Base-by-base conservation (phyloP, 768 basidiomycete species). In the Lactarius vividus region DNA sequence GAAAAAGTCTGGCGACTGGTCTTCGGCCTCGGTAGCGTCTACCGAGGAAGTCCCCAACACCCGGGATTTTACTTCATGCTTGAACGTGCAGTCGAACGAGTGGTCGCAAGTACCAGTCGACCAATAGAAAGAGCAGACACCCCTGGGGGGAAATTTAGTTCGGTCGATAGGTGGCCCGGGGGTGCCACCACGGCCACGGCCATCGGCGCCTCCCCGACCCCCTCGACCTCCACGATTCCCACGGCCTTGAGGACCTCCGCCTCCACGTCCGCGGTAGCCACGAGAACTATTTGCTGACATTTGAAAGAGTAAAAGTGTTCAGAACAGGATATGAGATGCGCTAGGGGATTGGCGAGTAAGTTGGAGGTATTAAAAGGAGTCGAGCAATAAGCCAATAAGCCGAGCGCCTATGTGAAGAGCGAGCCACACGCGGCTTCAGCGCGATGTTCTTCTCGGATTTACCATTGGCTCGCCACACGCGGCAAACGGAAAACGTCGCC, bases 111-210 rank as follows among this genome's bases (percentile, higher is more conserved):
- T 57, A 46, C 76, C 76, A 40, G 68, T 67, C 1, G 71, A 64
- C 74, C 74, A 77, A 67, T 59, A 77, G 39, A 72, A 73, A 11
- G 62, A 49, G 64, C 76, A 77, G 3, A 71, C 52, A 20, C 72
- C 72, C 20, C 64, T 64, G 1, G 75, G 75, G 1, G 75, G 75
- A 18, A 64, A 55, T 46, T 35, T 16, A 18, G 52, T 16, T 31
- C 35, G 52, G 26, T 65, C 69, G 23, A 52, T 39, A 35, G 63
- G 52, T 20, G 59, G 59, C 16, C n/a, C n/a, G n/a, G n/a, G n/a
- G n/a, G 40, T 15, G 28, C 35, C 62, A 29, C 66, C 64, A 39
- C 56, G 29, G 4, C 67, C 67, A 40, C 69, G 65, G 6, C 72
- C 61, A 31, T 72, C 71, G 18, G 28, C 63, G 57, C 67, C 46